Evolutionary conservation across 805 yeast genomes (phyloP), one percentile per base, ranked within the genome.

Genomic region (Candida boidinii): DNA sequence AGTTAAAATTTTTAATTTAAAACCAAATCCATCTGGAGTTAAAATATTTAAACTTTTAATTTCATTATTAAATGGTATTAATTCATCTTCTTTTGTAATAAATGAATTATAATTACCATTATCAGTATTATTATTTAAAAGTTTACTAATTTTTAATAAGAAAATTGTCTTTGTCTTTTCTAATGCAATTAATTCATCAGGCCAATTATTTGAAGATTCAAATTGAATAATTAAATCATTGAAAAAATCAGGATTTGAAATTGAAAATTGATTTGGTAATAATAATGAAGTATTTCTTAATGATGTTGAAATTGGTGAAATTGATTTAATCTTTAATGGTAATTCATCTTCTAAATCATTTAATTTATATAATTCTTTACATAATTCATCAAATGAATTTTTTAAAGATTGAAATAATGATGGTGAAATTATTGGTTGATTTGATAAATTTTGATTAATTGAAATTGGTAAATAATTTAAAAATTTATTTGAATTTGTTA

Each of bases 101-200:
- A 66, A 73, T 2, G 81, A 62, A 29, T 60, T 62, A 51, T 81
- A 83, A 13, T n/a, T n/a, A n/a, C n/a, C n/a, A n/a, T n/a, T n/a
- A 58, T 37, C 58, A 10, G 77, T 66, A 33, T 73, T 73, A 36
- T 64, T 61, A 32, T 74, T 70, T 30, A 68, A 41, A 6, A 54
- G 41, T 24, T 68, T 72, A 38, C 55, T 43, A 16, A 88, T 72
- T 45, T 81, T 81, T 34, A 92, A 53, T 45, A 90, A 60, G 44
- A 92, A 85, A 7, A 97, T 97, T 21, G 94, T 74, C 51, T 92
- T 92, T 12, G 95, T 81, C 48, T 81, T 79, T 54, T 92, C 97
- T 34, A 87, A 60, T 2, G 96, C 87, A 25, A 67, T 60, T 5
- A 86, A 53, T 53, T 92, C 96, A 55, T 84, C 94, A 2, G 99